phyloP scores from a whole-genome alignment of 768 basidiomycete genomes.

The Neoboletus brunneissimus region DNA sequence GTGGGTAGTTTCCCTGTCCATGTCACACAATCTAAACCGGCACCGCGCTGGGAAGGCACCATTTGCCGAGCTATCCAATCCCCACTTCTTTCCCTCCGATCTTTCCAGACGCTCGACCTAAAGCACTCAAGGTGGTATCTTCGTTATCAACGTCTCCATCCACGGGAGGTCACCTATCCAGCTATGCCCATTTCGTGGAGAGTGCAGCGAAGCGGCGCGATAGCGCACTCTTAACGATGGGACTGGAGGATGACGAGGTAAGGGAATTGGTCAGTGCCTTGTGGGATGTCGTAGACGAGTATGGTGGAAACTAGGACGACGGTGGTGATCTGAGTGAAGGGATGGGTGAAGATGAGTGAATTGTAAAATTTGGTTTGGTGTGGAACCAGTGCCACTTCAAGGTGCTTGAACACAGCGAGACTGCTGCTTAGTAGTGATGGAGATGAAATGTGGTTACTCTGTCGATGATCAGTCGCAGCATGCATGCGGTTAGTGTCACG shows the following conservation, averaged over 20 bases:
- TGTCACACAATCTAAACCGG: slow-evolving; percentile 3
- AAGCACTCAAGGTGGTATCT: slow-evolving; percentile 36
- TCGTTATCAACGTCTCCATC: slow-evolving; percentile 44
- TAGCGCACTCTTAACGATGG: slow-evolving; percentile 33
- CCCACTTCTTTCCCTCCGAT: slow-evolving; percentile 58
- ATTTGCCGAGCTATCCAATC: slow-evolving; percentile 53
- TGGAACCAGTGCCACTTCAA: not conserved
- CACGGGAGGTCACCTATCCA: slow-evolving; percentile 42
- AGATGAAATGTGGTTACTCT: not conserved
- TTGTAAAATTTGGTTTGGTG: not conserved
- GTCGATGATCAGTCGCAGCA: too few relatives aligned
- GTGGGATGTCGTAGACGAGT: slow-evolving; percentile 56
- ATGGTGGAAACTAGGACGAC: slow-evolving; percentile 27
- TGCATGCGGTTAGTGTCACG: not conserved
- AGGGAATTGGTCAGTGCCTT: slow-evolving; percentile 54
- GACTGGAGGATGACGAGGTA: slow-evolving; percentile 55
- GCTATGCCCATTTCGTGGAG: slow-evolving; percentile 53
- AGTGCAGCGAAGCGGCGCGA: slow-evolving; percentile 40
- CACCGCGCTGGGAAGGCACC: slow-evolving; percentile 36
- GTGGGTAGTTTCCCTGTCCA: slow-evolving; percentile 29
- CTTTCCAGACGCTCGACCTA: slow-evolving; percentile 27
- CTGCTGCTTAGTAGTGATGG: not conserved
- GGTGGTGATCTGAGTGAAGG: slow-evolving; percentile 20
- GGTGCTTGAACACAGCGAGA: not conserved
- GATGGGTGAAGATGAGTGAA: slow-evolving; percentile 23